Base-by-base conservation (phyloP, 2,329 filamentous ascomycete species). In the Pseudogymnoascus sp. region DNA sequence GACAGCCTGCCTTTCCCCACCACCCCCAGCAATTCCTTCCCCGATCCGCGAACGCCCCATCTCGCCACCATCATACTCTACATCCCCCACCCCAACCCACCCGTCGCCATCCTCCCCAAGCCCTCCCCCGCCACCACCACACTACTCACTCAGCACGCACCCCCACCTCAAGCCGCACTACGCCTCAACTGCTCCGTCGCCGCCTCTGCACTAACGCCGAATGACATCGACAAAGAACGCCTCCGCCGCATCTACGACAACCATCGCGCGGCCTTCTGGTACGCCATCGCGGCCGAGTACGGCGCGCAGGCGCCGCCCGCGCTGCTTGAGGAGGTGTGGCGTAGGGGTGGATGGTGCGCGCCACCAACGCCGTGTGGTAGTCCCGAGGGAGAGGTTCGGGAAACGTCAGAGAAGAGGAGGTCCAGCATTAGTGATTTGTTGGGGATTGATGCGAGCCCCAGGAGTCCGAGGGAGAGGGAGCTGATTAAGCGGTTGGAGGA, bases 191-290 rank as follows among this genome's bases (percentile, higher is more conserved):
- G 84, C 73, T 29, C 75, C 78, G 21, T 79, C 78, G 10, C 73
- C 73, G 3, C 76, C 68, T 74, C 67, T 72, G 78, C 66, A 78
- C 80, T 66, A 62, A 70, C 73, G 34, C 68, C 69, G 60, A 71
- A 70, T 39, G 67, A 74, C 60, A 80, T 88, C 67, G 86, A 90
- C 73, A 80, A 86, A 70, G 78, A 81, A 29, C 86, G 88, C 59
- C 85, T 93, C 23, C 83, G 85, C 59, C 80, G 83, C 65, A 83
- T 92, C 68, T 93, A 93, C 75, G 82, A 86, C 62, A 78, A 83
- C 6, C 88, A 91, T 75, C 85, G 88, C 47, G 79, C 81, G 61
- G 82, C 83, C 7, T 93, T 93, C 77, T 93, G 90, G 89, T 79
- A 83, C 36, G 80, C 83, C 59, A 82, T 93, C 37, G 88, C 89